phyloP scores from a whole-genome alignment of 2,329 filamentous ascomycete species.

The Fusarium incarnatum region DNA sequence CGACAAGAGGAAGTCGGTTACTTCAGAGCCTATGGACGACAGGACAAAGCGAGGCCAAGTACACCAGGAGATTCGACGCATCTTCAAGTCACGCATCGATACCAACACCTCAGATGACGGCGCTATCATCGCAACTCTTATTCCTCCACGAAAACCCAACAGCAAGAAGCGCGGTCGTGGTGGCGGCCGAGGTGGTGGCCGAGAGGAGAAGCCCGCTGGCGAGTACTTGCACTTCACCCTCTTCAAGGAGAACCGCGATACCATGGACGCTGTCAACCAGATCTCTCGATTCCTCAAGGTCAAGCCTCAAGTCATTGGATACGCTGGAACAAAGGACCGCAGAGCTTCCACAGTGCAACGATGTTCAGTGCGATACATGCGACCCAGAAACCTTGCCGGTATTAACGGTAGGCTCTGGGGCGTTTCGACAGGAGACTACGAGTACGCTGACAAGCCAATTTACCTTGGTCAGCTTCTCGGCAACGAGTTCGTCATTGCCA shows the following conservation, averaged over 20 bases:
- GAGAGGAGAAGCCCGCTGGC: slow-evolving; percentile 61
- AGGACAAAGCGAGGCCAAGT: slow-evolving; percentile 59
- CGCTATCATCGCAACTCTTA: slow-evolving; percentile 74
- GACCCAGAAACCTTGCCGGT: slow-evolving; percentile 69
- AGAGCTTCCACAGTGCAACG: slow-evolving; percentile 88
- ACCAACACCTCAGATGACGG: slow-evolving; percentile 71
- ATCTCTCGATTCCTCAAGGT: slow-evolving; percentile 79
- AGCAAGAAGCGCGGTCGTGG: slow-evolving; percentile 48
- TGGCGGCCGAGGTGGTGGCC: slow-evolving; percentile 23
- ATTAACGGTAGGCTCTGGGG: slow-evolving; percentile 73
- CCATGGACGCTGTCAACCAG: slow-evolving; percentile 87
- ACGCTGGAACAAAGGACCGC: slow-evolving; percentile 90
- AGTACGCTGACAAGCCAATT: slow-evolving; percentile 77
- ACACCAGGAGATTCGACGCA: slow-evolving; percentile 76
- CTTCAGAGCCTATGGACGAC: slow-evolving; percentile 58
- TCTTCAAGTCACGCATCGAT: slow-evolving; percentile 83
- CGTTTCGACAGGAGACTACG: slow-evolving; percentile 81
- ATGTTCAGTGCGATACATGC: slow-evolving; percentile 70
- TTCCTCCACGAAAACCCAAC: slow-evolving; percentile 58
- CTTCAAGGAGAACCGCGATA: slow-evolving; percentile 97
- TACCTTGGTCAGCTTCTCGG: slow-evolving; percentile 86
- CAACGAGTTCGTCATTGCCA: slow-evolving; percentile 92
- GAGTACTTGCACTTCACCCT: slow-evolving; percentile 91
- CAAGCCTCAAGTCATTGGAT: slow-evolving; percentile 78
- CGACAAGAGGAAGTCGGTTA: slow-evolving; percentile 50